These are phyloP conservation scores for Colletotrichum sp. DNA, from an alignment of 2,329 filamentous ascomycete genomes.

Conservation along the genomic window DNA sequence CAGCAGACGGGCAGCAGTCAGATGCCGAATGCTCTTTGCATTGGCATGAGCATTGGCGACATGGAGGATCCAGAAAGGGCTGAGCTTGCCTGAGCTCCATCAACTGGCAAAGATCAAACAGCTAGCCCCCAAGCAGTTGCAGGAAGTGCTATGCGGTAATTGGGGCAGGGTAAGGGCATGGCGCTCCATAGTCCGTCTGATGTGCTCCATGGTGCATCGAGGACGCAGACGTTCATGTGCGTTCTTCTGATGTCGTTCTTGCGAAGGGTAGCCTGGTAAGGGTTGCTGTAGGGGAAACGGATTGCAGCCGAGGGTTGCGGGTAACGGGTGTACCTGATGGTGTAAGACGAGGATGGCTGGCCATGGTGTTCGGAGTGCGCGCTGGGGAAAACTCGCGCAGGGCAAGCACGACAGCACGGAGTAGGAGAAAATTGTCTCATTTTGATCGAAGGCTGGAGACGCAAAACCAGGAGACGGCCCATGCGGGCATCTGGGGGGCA, in stretches of 20 bases:
- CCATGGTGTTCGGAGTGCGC: background rate
- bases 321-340: conserved; percentile 7
- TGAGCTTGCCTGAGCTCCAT: background rate
- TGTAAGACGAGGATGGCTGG: conserved; percentile 6
- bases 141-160: background rate
- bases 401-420: background rate
- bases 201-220: background rate
- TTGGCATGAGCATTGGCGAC: background rate
- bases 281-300: background rate
- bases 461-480: background rate
- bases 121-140: background rate
- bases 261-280: background rate
- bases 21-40: background rate
- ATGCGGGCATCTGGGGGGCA: background rate
- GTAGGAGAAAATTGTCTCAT: conserved; percentile 12
- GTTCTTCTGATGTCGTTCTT: background rate
- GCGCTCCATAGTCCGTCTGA: background rate
- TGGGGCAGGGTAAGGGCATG: background rate
- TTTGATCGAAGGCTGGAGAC: background rate
- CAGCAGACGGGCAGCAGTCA: background rate
- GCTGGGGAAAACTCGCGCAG: background rate
- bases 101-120: background rate
- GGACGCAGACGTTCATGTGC: background rate
- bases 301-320: background rate
- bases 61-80: background rate